Conservation (phyloP, 108 stramenopile genomes). For the Schizochytrium sp. region DNA sequence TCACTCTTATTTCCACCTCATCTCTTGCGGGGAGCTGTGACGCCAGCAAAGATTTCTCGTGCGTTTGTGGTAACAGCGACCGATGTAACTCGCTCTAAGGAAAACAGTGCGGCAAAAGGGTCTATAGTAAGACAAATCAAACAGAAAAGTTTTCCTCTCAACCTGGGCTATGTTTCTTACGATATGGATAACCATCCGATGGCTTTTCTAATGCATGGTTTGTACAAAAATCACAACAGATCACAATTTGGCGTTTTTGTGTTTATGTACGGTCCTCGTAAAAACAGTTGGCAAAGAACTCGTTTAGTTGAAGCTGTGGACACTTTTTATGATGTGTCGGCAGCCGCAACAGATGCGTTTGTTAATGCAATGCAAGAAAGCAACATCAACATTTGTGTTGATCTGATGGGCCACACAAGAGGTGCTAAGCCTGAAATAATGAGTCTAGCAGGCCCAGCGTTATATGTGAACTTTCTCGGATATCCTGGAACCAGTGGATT, state of each 20-base stretch:
- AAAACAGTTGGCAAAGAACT: slow-evolving; percentile 58
- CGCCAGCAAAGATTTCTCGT: no score
- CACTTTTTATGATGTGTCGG: slow-evolving; percentile 66
- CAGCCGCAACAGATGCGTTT: background rate
- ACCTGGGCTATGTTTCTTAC: slow-evolving; percentile 74
- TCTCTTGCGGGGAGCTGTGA: background rate
- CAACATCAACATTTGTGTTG: slow-evolving; percentile 69
- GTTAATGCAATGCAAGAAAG: slow-evolving; percentile 35
- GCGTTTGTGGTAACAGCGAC: no score
- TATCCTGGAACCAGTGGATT: slow-evolving; percentile 72
- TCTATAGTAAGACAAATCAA: slow-evolving; percentile 26
- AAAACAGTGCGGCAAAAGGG: background rate
- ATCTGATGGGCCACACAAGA: slow-evolving; percentile 74
- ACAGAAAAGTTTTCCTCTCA: background rate
- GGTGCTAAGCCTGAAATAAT: slow-evolving; percentile 70
- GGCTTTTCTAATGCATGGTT: slow-evolving; percentile 72
- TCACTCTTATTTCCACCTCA: background rate
- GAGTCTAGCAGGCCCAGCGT: slow-evolving; percentile 59
- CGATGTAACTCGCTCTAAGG: no score
- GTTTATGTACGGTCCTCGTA: slow-evolving; percentile 69
- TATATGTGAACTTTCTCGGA: slow-evolving; percentile 74
- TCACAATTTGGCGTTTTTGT: background rate
- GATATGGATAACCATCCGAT: slow-evolving; percentile 75
- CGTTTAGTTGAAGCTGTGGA: slow-evolving; percentile 53
- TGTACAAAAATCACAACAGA: slow-evolving; percentile 67